Base-by-base conservation (phyloP, 2,329 filamentous ascomycete species). In the Beauveria australis region DNA sequence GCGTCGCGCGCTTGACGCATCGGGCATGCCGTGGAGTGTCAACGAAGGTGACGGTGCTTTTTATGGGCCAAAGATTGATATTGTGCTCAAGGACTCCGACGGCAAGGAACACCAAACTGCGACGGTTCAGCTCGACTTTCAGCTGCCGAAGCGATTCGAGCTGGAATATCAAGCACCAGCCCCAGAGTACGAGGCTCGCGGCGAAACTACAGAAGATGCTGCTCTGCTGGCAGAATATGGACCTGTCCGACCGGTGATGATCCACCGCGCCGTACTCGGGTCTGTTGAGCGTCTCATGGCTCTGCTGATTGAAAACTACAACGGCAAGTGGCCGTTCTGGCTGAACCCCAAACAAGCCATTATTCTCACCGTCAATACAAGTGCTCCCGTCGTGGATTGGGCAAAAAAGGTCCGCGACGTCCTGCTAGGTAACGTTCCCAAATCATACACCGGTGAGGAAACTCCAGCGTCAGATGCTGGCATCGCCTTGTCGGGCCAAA, bases 41-140 rank as follows among this genome's bases (percentile, higher is more conserved):
- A 93, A 92, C 64, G 82, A 88, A 67, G 91, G 90, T 12, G 91
- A 95, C 63, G 91, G 92, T 16, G 91, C 91, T 4, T 96, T 96
- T 69, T 96, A 96, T 68, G 91, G 92, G 0, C 91, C 92, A 37
- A 96, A 96, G 75, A 96, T 96, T 65, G 91, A 96, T 69, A 89
- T 96, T 49, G 85, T 95, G 44, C 74, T 96, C 51, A 84, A 82
- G 63, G 91, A 95, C 69, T 87, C 88, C 1, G 83, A 90, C 68
- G 90, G 89, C 8, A 95, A 93, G 70, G 89, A 92, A 68, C 91
- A 95, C 70, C 91, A 96, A 71, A 90, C 92, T 3, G 92, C 91
- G 3, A 95, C 91, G 0, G 88, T 96, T 55, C 91, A 96, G 76
- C 82, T 96, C 30, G 91, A 96, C 71, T 95, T 96, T 71, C 92